Evolutionary conservation across 805 yeast genomes (phyloP).

Genomic region (Starmerella ratchasimensis): DNA sequence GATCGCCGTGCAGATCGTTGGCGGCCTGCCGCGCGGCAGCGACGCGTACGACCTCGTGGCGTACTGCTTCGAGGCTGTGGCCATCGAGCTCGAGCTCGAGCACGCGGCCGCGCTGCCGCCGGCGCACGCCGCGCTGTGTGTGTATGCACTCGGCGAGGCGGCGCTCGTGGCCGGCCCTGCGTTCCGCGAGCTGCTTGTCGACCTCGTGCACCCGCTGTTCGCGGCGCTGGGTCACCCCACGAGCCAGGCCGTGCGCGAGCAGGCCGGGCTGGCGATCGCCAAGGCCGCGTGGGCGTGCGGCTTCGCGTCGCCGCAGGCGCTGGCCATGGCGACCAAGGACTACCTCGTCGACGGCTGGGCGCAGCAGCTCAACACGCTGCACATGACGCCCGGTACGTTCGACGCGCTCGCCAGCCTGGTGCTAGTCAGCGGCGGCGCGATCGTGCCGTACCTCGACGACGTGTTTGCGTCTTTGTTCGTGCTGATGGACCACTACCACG

Average conservation of each 20-base stretch:
- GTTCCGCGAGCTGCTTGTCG: conserved; percentile 48
- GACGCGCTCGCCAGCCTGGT: conserved; percentile 57
- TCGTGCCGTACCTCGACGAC: conserved; percentile 57
- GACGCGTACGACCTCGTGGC: conserved; percentile 15
- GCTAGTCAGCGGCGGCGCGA: conserved; percentile 51
- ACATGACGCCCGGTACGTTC: conserved; percentile 60
- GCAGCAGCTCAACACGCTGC: conserved; percentile 49
- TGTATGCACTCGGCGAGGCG: conserved; percentile 15
- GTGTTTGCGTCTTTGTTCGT: conserved; percentile 61
- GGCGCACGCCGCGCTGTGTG: conserved; percentile 12
- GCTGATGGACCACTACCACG: conserved; percentile 72
- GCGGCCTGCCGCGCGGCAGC: conserved; percentile 2
- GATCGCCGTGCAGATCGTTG: conserved; percentile 9
- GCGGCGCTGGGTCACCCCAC: conserved; percentile 50
- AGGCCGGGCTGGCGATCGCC: conserved; percentile 40
- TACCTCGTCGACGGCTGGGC: conserved; percentile 73
- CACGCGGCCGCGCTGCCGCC: not conserved
- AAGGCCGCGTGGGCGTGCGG: conserved; percentile 41
- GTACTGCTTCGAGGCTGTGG: conserved; percentile 12
- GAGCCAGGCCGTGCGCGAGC: conserved; percentile 33
- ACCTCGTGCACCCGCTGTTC: conserved; percentile 56
- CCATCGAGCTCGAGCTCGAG: conserved; percentile 3
- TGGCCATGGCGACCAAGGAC: conserved; percentile 60
- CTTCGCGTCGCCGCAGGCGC: conserved; percentile 35
- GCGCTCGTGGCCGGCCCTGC: conserved; percentile 19